A percentile compares a stretch with the other conserved stretches of the same genome.
These are phyloP conservation scores for Protostelium mycophagum DNA, from an alignment of 78 protist species.

Conservation along the genomic window DNA sequence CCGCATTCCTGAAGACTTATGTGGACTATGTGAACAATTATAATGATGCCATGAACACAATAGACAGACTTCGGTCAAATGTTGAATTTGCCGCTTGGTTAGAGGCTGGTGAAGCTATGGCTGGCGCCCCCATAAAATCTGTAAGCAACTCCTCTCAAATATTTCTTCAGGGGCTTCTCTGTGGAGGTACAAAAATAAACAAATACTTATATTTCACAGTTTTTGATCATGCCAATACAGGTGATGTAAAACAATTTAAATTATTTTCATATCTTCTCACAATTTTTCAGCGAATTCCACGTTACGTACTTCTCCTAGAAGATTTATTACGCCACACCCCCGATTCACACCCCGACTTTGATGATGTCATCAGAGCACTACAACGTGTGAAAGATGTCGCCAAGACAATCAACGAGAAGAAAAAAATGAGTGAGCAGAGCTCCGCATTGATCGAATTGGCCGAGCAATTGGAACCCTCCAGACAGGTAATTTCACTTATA, in stretches of 20 bases:
- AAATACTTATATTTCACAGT: conserved; percentile 12
- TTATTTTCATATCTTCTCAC: neutral
- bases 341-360: conserved; percentile 10
- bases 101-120: conserved; percentile 25
- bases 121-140: conserved; percentile 4
- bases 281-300: conserved; percentile 16
- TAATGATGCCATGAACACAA: conserved; percentile 8
- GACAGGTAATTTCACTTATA: too few species aligned
- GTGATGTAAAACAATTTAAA: neutral
- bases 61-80: conserved; percentile 4
- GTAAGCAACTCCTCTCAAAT: conserved; percentile 16
- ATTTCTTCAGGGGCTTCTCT: too few species aligned
- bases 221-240: conserved; percentile 49
- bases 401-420: conserved; percentile 29
- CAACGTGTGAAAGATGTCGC: conserved; percentile 21
- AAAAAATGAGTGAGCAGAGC: conserved; percentile 23
- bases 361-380: conserved; percentile 5
- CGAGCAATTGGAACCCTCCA: neutral
- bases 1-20: conserved; percentile 17
- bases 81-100: neutral
- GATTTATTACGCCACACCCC: conserved; percentile 33
- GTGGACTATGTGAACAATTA: conserved; percentile 51
- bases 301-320: conserved; percentile 43
- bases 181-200: too few species aligned
- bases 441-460: neutral